Base-by-base conservation (phyloP, 2,329 filamentous ascomycete genomes). In the Colletotrichum sp. region DNA sequence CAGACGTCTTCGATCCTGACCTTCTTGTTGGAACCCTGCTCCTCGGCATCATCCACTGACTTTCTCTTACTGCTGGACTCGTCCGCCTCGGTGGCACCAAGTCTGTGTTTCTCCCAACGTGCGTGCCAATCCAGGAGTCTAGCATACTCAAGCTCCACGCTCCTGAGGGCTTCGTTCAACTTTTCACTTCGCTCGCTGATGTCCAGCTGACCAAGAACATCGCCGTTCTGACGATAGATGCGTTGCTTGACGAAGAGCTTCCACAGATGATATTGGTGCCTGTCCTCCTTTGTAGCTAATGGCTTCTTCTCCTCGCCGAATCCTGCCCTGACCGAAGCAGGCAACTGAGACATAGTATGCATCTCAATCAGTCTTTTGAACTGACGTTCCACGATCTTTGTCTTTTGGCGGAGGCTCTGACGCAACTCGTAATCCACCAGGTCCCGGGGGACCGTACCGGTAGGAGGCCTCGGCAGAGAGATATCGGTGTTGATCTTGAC, bases 311-410 rank as follows among this genome's bases (percentile, higher is more conserved):
- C 87, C 8, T 87, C 76, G 71, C 84, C 75, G 83, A 90, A 83
- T 73, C 86, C 82, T 78, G 92, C 91, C 18, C 92, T 91, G 66
- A 93, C 88, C 1, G 88, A 87, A 8, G 83, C 83, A 1, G 92
- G 89, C 12, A 94, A 87, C 77, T 88, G 86, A 3, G 91, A 92
- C 87, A 93, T 92, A 30, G 93, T 87, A 65, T 96, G 92, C 89
- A 96, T 94, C 83, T 97, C 95, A 1, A 95, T 86, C 9, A 96
- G 88, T 7, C 95, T 90, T 77, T 89, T 89, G 82, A 96, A 96
- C 81, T 97, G 95, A n/a, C 95, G 89, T 0, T 92, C 90, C 2
- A 93, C 92, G 74, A 96, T 95, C 87, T 96, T 97, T 69, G 89
- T 87, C 78, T 90, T 87, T 32, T 86, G 84, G 4, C 92, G 90